Evolutionary conservation across 805 yeast species (phyloP).

Genomic region (Ogataea nitratoaversa): DNA sequence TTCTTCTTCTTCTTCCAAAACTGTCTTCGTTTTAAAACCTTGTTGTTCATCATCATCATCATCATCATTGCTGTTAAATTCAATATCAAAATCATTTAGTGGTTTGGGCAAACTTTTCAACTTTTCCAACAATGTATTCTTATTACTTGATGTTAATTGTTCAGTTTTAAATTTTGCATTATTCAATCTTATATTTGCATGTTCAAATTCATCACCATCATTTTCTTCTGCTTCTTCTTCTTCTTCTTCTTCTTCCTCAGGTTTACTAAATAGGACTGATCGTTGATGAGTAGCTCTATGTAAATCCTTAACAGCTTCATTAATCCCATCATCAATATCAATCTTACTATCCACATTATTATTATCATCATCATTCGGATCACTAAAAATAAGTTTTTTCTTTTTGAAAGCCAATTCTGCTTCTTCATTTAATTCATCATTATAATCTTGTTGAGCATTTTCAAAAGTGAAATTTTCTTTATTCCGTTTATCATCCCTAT

Average conservation of each 20-base stretch:
- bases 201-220: too few species aligned
- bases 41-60: slow-evolving; percentile 12
- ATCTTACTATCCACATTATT: slow-evolving; percentile 10
- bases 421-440: slow-evolving; percentile 11
- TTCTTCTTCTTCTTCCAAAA: slow-evolving; percentile 30
- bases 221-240: slow-evolving; percentile 11
- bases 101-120: slow-evolving; percentile 17
- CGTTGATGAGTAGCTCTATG: slow-evolving; percentile 27
- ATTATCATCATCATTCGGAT: slow-evolving; percentile 27
- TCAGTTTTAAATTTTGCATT: slow-evolving; percentile 21
- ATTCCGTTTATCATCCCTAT: slow-evolving; percentile 15
- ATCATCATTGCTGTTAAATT: slow-evolving; percentile 28
- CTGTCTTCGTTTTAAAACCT: too few species aligned
- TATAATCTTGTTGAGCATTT: slow-evolving; percentile 5
- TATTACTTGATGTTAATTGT: slow-evolving; percentile 11
- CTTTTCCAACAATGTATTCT: slow-evolving; percentile 1
- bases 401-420: slow-evolving; percentile 30
- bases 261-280: slow-evolving; percentile 33
- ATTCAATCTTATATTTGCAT: too few species aligned
- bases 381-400: slow-evolving; percentile 34
- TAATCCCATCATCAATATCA: slow-evolving; percentile 33
- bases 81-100: slow-evolving; percentile 42
- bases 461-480: slow-evolving; percentile 13
- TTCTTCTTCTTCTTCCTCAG: slow-evolving; percentile 4
- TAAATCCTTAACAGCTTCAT: slow-evolving; percentile 32